Conservation (phyloP, 192 early-diverging fungal species). For the Phycomyces blakesleeanus region DNA sequence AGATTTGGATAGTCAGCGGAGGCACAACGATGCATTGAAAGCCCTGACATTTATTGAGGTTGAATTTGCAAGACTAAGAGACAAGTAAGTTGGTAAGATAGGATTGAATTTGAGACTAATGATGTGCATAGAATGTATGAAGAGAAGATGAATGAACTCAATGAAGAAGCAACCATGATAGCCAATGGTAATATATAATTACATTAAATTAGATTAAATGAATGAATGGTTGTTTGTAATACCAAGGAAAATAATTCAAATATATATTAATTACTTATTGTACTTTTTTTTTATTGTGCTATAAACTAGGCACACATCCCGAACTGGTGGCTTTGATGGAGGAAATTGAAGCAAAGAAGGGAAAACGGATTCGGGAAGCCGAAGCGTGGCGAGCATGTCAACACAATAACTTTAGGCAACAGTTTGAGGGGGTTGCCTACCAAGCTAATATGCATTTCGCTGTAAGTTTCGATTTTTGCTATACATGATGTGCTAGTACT, state of each 20-base stretch:
- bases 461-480: constrained; percentile 22
- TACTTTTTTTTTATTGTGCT: too few species aligned
- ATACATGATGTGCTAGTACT: too few species aligned
- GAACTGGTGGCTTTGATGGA: constrained; percentile 46
- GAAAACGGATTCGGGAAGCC: constrained; percentile 37
- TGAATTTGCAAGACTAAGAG: constrained; percentile 52
- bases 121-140: constrained; percentile 45
- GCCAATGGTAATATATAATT: constrained; percentile 34
- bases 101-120: too few species aligned
- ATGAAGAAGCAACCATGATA: constrained; percentile 50
- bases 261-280: too few species aligned
- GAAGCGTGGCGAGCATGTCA: constrained; percentile 44
- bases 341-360: constrained; percentile 50
- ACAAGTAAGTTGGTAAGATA: constrained; percentile 41
- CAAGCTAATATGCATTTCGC: constrained; percentile 43
- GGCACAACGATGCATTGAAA: constrained; percentile 48
- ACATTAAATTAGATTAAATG: too few species aligned
- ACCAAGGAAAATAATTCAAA: too few species aligned
- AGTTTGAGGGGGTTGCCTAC: constrained; percentile 43
- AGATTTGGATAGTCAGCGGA: constrained; percentile 43
- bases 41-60: constrained; percentile 53
- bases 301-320: constrained; percentile 54
- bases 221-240: too few species aligned
- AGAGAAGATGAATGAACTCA: constrained; percentile 49
- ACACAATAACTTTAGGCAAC: constrained; percentile 35